Evolutionary conservation across 345 rosid species (phyloP).

Genomic region (Sisymbrium irio): DNA sequence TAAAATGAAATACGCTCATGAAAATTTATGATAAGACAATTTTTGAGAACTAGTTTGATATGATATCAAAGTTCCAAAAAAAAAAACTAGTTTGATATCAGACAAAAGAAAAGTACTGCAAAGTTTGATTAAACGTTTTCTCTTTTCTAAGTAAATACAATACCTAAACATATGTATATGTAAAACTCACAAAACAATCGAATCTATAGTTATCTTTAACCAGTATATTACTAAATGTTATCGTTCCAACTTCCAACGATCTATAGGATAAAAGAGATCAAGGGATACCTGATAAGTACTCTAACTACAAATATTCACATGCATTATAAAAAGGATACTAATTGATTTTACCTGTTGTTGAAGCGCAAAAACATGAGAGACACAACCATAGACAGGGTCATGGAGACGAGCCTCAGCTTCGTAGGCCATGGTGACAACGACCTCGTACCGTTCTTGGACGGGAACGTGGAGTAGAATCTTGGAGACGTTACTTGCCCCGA

Average conservation of each 20-base stretch:
- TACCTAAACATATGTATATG: neutral
- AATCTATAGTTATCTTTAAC: neutral
- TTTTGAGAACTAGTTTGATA: neutral
- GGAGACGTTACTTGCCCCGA: slow-evolving; percentile 55
- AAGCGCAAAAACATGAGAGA: slow-evolving; percentile 46
- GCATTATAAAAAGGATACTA: neutral
- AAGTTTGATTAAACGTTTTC: neutral
- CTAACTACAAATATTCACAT: neutral
- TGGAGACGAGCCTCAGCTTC: slow-evolving; percentile 52
- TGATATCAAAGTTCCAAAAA: no score
- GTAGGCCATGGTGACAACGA: slow-evolving; percentile 49
- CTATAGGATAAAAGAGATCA: neutral
- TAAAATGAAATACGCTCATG: neutral
- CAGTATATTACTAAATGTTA: neutral
- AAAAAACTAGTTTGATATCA: neutral
- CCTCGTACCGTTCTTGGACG: slow-evolving; percentile 42
- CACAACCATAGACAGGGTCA: slow-evolving; percentile 34
- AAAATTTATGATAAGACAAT: neutral
- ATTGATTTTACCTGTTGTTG: slow-evolving; percentile 46
- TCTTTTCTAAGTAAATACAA: neutral
- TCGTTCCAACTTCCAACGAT: neutral
- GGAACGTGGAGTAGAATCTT: slow-evolving; percentile 48
- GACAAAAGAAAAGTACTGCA: no score
- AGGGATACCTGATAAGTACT: no score
- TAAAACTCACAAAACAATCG: neutral